phyloP scores from a whole-genome alignment of 768 basidiomycete genomes.

The Hygrophorus pudorinus region DNA sequence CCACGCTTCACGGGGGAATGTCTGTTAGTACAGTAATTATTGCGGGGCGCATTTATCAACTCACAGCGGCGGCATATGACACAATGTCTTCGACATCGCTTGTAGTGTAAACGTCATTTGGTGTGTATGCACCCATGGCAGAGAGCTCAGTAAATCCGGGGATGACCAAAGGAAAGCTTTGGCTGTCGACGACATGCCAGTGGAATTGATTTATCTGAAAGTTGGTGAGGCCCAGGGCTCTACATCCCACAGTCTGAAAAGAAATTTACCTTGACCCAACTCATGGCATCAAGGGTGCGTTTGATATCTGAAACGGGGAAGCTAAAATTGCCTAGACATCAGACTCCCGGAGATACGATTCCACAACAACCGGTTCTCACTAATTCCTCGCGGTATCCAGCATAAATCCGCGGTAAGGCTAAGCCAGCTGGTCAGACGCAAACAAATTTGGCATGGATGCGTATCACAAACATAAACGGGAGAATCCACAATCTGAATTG shows the following conservation, averaged over 20 bases:
- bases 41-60: slow-evolving; percentile 16
- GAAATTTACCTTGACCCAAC: slow-evolving; percentile 49
- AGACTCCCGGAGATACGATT: not conserved
- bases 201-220: slow-evolving; percentile 63
- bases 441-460: not conserved
- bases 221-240: not conserved
- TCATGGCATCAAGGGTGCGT: slow-evolving; percentile 68
- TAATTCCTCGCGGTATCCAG: slow-evolving; percentile 75
- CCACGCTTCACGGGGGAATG: not conserved
- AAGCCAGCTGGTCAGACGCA: not conserved
- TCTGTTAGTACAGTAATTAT: not conserved
- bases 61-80: slow-evolving; percentile 58
- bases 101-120: slow-evolving; percentile 39
- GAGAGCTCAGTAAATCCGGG: slow-evolving; percentile 52
- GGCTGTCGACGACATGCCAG: slow-evolving; percentile 80
- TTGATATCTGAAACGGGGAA: slow-evolving; percentile 56
- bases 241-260: slow-evolving; percentile 13
- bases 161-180: slow-evolving; percentile 68
- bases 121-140: slow-evolving; percentile 57
- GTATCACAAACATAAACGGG: slow-evolving; percentile 50
- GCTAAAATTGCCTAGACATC: slow-evolving; percentile 20
- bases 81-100: slow-evolving; percentile 51
- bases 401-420: slow-evolving; percentile 73
- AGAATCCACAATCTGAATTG: slow-evolving; percentile 46
- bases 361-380: slow-evolving; percentile 26